These are phyloP conservation scores for Cladosporium colombiae DNA, from an alignment of 2,329 filamentous ascomycete genomes.

Conservation along the genomic window DNA sequence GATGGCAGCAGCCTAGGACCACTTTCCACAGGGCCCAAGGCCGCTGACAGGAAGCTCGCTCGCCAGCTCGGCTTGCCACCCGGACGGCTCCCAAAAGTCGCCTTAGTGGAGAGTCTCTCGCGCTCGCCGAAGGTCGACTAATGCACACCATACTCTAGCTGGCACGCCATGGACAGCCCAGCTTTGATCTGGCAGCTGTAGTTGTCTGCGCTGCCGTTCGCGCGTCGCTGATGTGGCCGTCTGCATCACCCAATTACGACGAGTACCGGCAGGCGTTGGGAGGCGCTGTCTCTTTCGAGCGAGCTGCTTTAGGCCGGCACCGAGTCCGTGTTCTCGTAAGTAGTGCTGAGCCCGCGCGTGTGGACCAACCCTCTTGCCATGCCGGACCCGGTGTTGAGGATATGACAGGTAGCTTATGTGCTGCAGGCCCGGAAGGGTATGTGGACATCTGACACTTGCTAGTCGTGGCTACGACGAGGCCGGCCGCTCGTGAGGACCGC, in stretches of 20 bases:
- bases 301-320: slow-evolving; percentile 16
- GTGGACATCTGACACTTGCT: slow-evolving; percentile 1
- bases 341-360: slow-evolving; percentile 1
- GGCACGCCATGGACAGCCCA: not conserved
- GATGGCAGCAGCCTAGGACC: not conserved
- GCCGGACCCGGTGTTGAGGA: slow-evolving; percentile 13
- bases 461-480: not conserved
- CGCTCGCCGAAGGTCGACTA: slow-evolving; percentile 6
- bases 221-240: not conserved
- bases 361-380: slow-evolving; percentile 9
- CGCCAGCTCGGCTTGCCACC: not conserved
- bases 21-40: not conserved
- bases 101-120: slow-evolving; percentile 2
- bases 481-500: not conserved
- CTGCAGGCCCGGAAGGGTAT: slow-evolving; percentile 3
- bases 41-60: not conserved
- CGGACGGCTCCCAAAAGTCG: slow-evolving; percentile 1
- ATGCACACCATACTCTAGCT: slow-evolving; percentile 10
- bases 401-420: slow-evolving; percentile 19
- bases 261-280: slow-evolving; percentile 1
- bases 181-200: slow-evolving; percentile 6
- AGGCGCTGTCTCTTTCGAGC: slow-evolving; percentile 11
- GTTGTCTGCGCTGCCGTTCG: not conserved
- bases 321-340: slow-evolving; percentile 13
- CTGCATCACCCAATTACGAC: slow-evolving; percentile 4